Evolutionary conservation across 1,139 yeast genomes (phyloP), one percentile per base, ranked within the genome.

Genomic region (Yarrowia galli): DNA sequence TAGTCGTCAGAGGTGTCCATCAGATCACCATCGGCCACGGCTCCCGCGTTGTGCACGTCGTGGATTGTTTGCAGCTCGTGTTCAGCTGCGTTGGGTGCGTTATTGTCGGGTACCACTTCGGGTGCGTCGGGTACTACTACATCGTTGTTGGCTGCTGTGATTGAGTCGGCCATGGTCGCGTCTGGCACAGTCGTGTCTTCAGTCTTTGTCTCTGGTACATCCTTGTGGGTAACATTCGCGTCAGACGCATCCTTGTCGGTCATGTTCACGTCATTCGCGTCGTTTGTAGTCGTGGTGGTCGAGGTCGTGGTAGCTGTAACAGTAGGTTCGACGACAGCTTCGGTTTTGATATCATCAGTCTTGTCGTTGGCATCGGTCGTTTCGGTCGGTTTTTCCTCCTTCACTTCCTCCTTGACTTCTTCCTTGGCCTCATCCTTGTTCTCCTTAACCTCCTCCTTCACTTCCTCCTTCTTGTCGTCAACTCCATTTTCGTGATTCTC

Each of bases 1-100:
- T 46, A 61, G 56, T 61, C 66, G 45, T 61, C 64, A 16, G 64
- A 28, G 28, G 64, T 58, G 42, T 58, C 64, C 64, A 58, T 58
- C 25, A 58, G 49, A 18, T 56, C 51, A 10, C 18, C 42, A 12
- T 32, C 40, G 16, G 32, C 64, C 10, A 20, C 36, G 3, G 61
- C 7, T 1, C 9, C 61, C 10, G 46, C 9, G 46, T 22, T 36
- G 25, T 51, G 42, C 10, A 35, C 9, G 46, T 22, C 46, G 25
- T 51, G 42, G 15, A 51, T 28, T 7, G 36, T 15, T 5, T 36
- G 60, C 22, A 53, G 13, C 8, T 20, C 58, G 40, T 20, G 20
- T 16, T 53, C 60, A 20, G 5, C 20, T 16, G 51, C 28, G 23
- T 43, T 43, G 48, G 45, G 13, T 35, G n/a, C 42, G n/a, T 20